Conservation (phyloP, 495 filamentous ascomycete species). For the Sordaria brevicollis region DNA sequence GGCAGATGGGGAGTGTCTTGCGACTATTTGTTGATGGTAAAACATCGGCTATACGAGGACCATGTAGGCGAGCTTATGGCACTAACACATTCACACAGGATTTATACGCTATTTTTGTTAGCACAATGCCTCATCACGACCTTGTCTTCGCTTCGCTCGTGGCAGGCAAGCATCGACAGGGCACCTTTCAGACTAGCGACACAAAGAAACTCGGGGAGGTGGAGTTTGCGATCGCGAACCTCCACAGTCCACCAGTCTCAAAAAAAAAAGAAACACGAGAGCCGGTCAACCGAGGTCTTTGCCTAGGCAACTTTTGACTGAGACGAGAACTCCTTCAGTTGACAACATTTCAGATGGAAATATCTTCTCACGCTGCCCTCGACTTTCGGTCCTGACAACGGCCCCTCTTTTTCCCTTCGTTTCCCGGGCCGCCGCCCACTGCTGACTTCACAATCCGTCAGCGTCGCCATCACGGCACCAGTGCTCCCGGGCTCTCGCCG, state of each 20-base stretch:
- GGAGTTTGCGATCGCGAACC: background rate
- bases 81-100: background rate
- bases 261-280: background rate
- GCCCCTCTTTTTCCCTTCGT: background rate
- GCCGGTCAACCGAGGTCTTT: background rate
- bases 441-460: background rate
- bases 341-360: background rate
- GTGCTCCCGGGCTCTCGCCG: background rate
- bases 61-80: background rate
- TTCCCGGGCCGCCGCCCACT: too few species aligned
- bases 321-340: too few species aligned
- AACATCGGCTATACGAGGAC: background rate
- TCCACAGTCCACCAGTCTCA: background rate
- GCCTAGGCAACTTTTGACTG: background rate
- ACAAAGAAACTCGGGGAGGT: background rate
- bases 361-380: background rate
- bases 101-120: background rate
- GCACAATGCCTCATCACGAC: background rate
- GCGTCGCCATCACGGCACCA: background rate
- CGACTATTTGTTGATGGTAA: background rate
- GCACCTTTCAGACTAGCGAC: background rate
- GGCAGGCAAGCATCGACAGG: background rate
- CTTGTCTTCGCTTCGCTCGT: background rate
- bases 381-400: background rate
- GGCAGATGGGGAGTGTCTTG: background rate